Conservation (phyloP, 306 rosid genomes). For the Castanospermum australe region DNA sequence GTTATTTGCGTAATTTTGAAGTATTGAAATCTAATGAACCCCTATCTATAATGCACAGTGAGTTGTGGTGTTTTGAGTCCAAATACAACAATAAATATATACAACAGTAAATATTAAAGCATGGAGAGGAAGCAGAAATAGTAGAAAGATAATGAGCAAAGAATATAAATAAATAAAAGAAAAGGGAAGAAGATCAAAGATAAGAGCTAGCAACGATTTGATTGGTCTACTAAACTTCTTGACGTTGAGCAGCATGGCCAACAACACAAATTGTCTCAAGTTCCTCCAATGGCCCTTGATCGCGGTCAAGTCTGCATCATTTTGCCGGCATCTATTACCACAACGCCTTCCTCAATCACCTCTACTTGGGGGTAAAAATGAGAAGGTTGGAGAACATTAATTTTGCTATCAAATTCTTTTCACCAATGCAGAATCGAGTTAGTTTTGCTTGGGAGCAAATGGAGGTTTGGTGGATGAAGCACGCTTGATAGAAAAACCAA, state of each 20-base stretch:
- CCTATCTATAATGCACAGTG: slow-evolving; percentile 14
- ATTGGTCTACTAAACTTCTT: slow-evolving; percentile 59
- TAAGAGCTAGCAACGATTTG: slow-evolving; percentile 62
- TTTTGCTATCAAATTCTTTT: no score
- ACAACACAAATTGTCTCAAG: slow-evolving; percentile 73
- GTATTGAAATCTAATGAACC: neutral
- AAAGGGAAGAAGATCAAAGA: neutral
- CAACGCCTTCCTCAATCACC: slow-evolving; percentile 54
- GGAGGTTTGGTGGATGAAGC: no score
- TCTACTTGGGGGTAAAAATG: no score
- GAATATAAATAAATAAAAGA: neutral
- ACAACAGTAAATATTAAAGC: no score
- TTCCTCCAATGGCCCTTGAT: slow-evolving; percentile 80
- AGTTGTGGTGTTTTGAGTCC: neutral
- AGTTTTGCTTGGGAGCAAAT: no score
- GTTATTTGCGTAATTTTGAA: neutral
- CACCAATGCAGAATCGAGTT: no score
- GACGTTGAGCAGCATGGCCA: slow-evolving; percentile 67
- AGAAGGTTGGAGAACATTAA: no score
- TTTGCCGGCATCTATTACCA: slow-evolving; percentile 68
- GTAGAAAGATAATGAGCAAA: no score
- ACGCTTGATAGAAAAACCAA: no score
- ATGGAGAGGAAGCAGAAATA: neutral
- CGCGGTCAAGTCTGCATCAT: slow-evolving; percentile 44
- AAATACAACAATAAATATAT: no score